Evolutionary conservation across 139 green algal genomes (phyloP).

Genomic region (Tetratostichococcus sp.): DNA sequence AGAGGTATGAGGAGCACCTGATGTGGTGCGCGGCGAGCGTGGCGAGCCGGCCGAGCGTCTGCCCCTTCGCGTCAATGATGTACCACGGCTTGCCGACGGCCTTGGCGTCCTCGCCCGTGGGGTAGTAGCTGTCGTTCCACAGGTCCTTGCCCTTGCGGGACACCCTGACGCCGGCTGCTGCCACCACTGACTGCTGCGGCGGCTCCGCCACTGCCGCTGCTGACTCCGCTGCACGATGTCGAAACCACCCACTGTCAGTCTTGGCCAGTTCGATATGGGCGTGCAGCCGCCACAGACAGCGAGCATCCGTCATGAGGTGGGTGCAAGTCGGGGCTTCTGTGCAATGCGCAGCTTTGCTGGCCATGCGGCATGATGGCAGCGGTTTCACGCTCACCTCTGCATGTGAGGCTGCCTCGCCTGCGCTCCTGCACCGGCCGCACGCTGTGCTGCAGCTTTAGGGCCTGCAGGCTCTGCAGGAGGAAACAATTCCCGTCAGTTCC

Average conservation of each 20-base stretch:
- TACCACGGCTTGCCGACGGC: slow-evolving; percentile 86
- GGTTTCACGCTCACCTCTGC: background rate
- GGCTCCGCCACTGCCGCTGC: background rate
- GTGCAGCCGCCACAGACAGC: too few species aligned
- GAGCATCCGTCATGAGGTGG: too few species aligned
- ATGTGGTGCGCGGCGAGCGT: slow-evolving; percentile 80
- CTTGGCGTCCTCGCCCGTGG: slow-evolving; percentile 71
- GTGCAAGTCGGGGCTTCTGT: background rate
- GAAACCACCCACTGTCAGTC: too few species aligned
- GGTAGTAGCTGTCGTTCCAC: slow-evolving; percentile 96
- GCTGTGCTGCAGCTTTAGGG: background rate
- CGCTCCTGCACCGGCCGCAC: background rate
- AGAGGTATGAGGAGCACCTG: too few species aligned
- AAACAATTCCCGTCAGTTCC: too few species aligned
- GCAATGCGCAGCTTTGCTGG: background rate
- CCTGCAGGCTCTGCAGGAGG: background rate
- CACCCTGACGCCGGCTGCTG: background rate
- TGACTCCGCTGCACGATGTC: background rate
- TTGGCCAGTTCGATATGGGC: too few species aligned
- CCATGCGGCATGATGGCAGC: background rate
- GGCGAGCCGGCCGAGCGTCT: slow-evolving; percentile 90
- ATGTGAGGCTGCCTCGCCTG: background rate
- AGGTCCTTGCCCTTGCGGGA: slow-evolving; percentile 49
- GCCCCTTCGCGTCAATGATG: slow-evolving; percentile 90
- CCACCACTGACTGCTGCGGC: background rate